These are phyloP conservation scores for Hibiscus syriacus DNA, from an alignment of 345 rosid species.

Conservation along the genomic window DNA sequence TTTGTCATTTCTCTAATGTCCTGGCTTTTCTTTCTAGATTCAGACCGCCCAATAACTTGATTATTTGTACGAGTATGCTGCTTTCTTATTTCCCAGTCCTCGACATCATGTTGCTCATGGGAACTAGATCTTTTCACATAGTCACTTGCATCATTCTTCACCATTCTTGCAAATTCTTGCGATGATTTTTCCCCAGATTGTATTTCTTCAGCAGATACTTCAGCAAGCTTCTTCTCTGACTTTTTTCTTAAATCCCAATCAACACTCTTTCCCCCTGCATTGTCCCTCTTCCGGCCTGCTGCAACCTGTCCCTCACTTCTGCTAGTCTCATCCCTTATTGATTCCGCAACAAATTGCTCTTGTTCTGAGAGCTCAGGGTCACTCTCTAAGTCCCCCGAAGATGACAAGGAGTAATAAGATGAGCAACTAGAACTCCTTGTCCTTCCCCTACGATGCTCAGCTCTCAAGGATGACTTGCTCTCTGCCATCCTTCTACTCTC, in stretches of 20 bases:
- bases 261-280: slow-evolving; percentile 17
- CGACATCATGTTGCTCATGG: slow-evolving; percentile 23
- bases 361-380: slow-evolving; percentile 41
- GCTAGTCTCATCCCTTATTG: slow-evolving; percentile 13
- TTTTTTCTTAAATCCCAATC: slow-evolving; percentile 61
- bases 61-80: slow-evolving; percentile 17
- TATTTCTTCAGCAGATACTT: slow-evolving; percentile 27
- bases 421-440: slow-evolving; percentile 57
- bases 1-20: slow-evolving; percentile 30
- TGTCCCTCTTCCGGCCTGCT: slow-evolving; percentile 17
- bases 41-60: slow-evolving; percentile 17
- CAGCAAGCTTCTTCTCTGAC: slow-evolving; percentile 61
- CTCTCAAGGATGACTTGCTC: slow-evolving; percentile 23
- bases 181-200: slow-evolving; percentile 37
- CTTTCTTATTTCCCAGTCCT: slow-evolving; percentile 32
- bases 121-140: slow-evolving; percentile 26
- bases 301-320: slow-evolving; percentile 18
- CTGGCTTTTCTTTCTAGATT: slow-evolving; percentile 31
- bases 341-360: slow-evolving; percentile 20
- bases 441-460: slow-evolving; percentile 29
- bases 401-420: slow-evolving; percentile 68
- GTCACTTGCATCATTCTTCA: slow-evolving; percentile 27
- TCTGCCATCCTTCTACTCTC: slow-evolving; percentile 27
- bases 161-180: slow-evolving; percentile 19
- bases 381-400: slow-evolving; percentile 52